phyloP scores from a whole-genome alignment of 331 rosid species.

The Rhamnella rubrinervis region DNA sequence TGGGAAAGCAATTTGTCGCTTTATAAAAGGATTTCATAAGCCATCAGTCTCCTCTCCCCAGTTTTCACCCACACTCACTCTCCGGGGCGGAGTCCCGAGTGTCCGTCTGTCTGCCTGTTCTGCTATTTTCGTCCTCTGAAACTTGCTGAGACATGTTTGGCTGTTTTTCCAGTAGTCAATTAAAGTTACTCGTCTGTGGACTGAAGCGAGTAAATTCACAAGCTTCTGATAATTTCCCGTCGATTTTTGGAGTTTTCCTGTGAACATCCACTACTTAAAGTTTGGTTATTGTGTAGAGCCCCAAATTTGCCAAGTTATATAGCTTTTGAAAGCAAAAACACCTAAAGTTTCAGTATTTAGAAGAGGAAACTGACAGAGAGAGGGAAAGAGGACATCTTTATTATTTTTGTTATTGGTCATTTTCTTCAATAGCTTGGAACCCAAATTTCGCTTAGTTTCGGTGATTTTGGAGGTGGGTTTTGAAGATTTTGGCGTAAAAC shows the following conservation, averaged over 20 bases:
- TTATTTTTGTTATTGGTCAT: conserved; percentile 2
- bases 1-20: conserved; percentile 14
- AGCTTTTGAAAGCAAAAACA: not conserved
- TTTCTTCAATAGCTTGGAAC: not conserved
- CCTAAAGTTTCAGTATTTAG: not conserved
- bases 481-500: conserved; percentile 9
- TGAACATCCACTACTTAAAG: not conserved
- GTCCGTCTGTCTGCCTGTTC: not conserved
- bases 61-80: conserved; percentile 4
- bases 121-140: conserved; percentile 9
- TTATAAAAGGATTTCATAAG: conserved; percentile 41
- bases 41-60: not conserved
- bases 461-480: conserved; percentile 31
- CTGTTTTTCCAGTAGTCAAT: not conserved
- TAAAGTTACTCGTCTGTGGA: conserved; percentile 1
- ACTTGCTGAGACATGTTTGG: conserved; percentile 1
- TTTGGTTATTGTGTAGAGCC: conserved; percentile 1
- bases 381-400: conserved; percentile 2
- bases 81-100: not conserved
- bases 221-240: not conserved
- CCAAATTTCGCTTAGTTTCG: conserved; percentile 6
- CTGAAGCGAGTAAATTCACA: not conserved
- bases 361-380: conserved; percentile 6
- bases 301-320: not conserved
- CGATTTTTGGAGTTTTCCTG: not conserved